These are phyloP conservation scores for Rhodotorula babjevae DNA, from an alignment of 768 basidiomycete species.

Conservation along the genomic window DNA sequence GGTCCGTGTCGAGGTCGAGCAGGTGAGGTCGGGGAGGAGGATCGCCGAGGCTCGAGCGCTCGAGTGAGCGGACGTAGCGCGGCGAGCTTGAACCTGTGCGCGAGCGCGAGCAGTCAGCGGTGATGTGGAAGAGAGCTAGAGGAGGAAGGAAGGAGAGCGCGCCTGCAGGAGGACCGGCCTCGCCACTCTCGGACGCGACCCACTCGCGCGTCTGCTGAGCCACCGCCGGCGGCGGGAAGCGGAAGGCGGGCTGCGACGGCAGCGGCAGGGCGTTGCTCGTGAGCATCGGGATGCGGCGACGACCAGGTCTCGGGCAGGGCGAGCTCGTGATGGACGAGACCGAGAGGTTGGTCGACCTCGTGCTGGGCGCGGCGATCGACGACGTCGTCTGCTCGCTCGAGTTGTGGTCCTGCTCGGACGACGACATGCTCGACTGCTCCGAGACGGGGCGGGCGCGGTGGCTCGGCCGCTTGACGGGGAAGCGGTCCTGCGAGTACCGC, in stretches of 20 bases:
- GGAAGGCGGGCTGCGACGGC: conserved; percentile 12
- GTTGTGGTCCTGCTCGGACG: background rate
- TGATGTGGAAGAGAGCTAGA: no score
- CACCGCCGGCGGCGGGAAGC: conserved; percentile 11
- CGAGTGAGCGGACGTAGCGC: conserved; percentile 22
- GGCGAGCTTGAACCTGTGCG: conserved; percentile 6
- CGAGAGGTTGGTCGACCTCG: conserved; percentile 30
- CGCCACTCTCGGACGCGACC: background rate
- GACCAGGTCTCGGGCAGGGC: conserved; percentile 22
- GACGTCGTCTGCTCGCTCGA: background rate
- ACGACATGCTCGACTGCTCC: background rate
- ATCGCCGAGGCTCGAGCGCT: background rate
- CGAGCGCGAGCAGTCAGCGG: background rate
- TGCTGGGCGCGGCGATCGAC: conserved; percentile 12
- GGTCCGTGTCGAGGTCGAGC: background rate
- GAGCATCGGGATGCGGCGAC: conserved; percentile 26
- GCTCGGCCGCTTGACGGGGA: background rate
- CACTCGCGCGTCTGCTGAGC: background rate
- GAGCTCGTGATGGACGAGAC: conserved; percentile 24
- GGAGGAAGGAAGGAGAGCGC: background rate
- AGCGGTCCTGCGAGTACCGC: conserved; percentile 32
- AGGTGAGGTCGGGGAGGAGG: background rate
- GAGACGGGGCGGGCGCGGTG: conserved; percentile 11
- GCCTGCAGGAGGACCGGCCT: no score
- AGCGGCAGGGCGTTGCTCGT: background rate